These are phyloP conservation scores for Carex myosuroides DNA, from an alignment of 176 grass and related monocot species.

Conservation along the genomic window DNA sequence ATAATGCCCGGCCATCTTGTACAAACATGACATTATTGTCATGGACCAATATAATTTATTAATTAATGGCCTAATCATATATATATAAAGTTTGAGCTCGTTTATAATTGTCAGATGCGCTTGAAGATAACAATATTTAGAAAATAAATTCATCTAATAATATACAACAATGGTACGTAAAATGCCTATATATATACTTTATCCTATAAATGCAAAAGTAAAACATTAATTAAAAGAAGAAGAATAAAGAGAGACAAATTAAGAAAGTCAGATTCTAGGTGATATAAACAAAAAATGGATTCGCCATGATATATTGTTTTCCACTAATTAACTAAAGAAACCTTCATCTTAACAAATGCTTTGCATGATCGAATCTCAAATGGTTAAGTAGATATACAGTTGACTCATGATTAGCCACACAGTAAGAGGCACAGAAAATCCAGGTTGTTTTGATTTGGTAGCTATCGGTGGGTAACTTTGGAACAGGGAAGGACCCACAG, in stretches of 20 bases:
- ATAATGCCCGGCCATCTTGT: neutral
- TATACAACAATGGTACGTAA: neutral
- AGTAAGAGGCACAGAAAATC: neutral
- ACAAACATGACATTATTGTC: neutral
- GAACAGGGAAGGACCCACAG: slow-evolving; percentile 14
- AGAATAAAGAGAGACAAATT: neutral
- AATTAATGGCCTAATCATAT: too few species aligned
- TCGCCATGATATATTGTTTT: neutral
- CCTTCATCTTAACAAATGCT: neutral
- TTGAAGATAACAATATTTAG: neutral
- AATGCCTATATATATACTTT: neutral
- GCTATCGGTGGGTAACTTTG: neutral
- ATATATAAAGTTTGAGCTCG: neutral
- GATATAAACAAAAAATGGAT: neutral
- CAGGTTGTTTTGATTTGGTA: neutral
- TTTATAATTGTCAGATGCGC: neutral
- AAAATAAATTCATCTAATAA: neutral
- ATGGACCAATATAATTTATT: neutral
- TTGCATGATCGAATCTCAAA: neutral
- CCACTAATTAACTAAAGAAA: neutral
- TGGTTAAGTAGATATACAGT: neutral
- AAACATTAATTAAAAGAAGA: neutral
- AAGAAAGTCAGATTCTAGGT: neutral
- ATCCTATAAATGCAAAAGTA: too few species aligned
- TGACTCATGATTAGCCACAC: neutral